Evolutionary conservation across 2,329 filamentous ascomycete species (phyloP), one percentile per base, ranked within the genome.

Genomic region (Seiridium unicorne): DNA sequence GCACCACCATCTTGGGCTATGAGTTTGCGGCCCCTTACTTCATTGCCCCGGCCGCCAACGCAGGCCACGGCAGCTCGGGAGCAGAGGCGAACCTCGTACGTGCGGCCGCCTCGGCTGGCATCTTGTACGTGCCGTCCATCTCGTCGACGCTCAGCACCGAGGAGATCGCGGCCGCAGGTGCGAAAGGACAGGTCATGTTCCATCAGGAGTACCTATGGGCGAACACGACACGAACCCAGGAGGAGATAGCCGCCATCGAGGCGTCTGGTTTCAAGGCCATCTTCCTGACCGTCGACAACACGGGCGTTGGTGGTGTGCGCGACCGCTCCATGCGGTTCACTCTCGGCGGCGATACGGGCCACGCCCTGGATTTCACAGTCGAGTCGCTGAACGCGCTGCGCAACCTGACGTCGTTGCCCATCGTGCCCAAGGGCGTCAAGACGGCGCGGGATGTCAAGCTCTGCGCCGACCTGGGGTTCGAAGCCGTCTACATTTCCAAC

Each of bases 1-100:
- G 75, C 11, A 83, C 81, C 5, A 81, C 76, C 26, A 79, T 84
- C 57, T 72, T 84, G 38, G 82, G 82, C 42, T 73, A 82, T 72
- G 80, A 83, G 70, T 81, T 83, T 69, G 79, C 77, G 1, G 76
- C 77, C 0, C 82, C 82, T n/a, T 80, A 84, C 73, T 85, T 81
- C 73, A 84, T 85, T 66, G 75, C 75, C 60, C 81, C 82, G 5
- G 78, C 76, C 9, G 79, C 81, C 32, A 73, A 74, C 4, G 81
- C 72, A 26, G 77, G 70, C 38, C 77, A 79, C 58, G 81, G 68
- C 9, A 74, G 84, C 63, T 67, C 72, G 0, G 74, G 40, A 9
- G 82, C 73, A 31, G 82, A 85, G 71, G 65, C 76, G 7, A 81
- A 81, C 65, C 69, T 86, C 32, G 76, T 82, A 58, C 75, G 79